phyloP scores from a whole-genome alignment of 73 alveolate species.

The Blepharisma japonicum region DNA sequence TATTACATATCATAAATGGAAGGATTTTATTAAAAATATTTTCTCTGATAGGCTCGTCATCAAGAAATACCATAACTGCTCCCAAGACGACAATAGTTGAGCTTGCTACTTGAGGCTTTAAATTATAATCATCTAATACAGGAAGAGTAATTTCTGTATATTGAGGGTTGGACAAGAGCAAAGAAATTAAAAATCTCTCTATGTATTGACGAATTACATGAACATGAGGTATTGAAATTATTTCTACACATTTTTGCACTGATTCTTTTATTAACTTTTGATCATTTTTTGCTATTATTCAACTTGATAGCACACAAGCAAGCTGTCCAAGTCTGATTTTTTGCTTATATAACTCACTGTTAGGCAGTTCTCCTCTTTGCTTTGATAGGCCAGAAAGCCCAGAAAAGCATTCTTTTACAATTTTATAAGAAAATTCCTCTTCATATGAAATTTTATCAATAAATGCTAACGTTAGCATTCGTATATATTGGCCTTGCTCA shows the following conservation, averaged over 20 bases:
- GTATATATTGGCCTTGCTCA: constrained; percentile 39
- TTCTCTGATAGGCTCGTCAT: constrained; percentile 21
- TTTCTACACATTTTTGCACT: constrained; percentile 36
- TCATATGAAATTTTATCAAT: constrained; percentile 30
- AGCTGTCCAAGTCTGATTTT: constrained; percentile 48
- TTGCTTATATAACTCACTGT: constrained; percentile 35
- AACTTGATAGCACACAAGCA: constrained; percentile 25
- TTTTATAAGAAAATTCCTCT: constrained; percentile 13
- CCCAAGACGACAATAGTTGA: constrained; percentile 43
- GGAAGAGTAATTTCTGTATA: constrained; percentile 28
- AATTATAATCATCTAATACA: constrained; percentile 32
- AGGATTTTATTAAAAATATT: constrained; percentile 25
- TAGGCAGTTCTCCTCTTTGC: constrained; percentile 42
- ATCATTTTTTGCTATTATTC: constrained; percentile 1
- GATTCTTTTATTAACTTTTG: constrained; percentile 25
- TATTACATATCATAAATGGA: constrained; percentile 37
- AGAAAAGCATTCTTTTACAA: background rate
- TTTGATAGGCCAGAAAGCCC: constrained; percentile 3
- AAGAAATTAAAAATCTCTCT: constrained; percentile 39
- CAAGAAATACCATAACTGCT: constrained; percentile 30
- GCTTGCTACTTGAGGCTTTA: constrained; percentile 37
- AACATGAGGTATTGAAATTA: constrained; percentile 31
- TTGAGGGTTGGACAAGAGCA: constrained; percentile 39
- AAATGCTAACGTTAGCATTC: constrained; percentile 32
- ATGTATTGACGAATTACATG: constrained; percentile 40